phyloP scores from a whole-genome alignment of 306 rosid genomes.

The Cucurbita moschata region DNA sequence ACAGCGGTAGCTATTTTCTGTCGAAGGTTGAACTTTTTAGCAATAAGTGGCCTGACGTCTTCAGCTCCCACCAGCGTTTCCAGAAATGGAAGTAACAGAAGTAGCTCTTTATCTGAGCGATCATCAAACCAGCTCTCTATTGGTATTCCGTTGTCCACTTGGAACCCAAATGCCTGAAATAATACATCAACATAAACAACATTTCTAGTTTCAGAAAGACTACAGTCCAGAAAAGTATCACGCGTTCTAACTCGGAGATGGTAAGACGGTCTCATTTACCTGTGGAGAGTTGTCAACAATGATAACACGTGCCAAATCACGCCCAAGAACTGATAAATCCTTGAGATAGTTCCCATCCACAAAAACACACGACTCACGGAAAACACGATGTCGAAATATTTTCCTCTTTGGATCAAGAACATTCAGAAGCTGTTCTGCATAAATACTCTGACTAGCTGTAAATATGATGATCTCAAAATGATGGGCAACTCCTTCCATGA shows the following conservation, averaged over 20 bases:
- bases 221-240: neutral
- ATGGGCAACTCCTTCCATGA: slow-evolving; percentile 59
- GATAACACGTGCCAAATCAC: slow-evolving; percentile 73
- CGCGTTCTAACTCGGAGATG: slow-evolving; percentile 1
- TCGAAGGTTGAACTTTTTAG: slow-evolving; percentile 65
- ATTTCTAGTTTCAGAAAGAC: neutral
- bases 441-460: slow-evolving; percentile 98
- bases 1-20: slow-evolving; percentile 73
- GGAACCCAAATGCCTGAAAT: slow-evolving; percentile 89
- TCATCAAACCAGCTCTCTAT: slow-evolving; percentile 99
- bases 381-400: slow-evolving; percentile 90
- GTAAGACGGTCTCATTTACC: slow-evolving; percentile 22
- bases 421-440: slow-evolving; percentile 93
- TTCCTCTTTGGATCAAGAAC: slow-evolving; percentile 93
- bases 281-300: slow-evolving; percentile 95
- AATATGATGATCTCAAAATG: slow-evolving; percentile 88
- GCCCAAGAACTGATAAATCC: slow-evolving; percentile 93
- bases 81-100: slow-evolving; percentile 66
- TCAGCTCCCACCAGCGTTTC: slow-evolving; percentile 87
- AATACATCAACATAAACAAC: neutral
- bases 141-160: slow-evolving; percentile 97
- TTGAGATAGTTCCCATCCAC: slow-evolving; percentile 95
- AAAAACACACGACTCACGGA: slow-evolving; percentile 87
- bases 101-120: slow-evolving; percentile 66
- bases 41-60: slow-evolving; percentile 86